A percentile compares a stretch with the other conserved stretches of the same genome.
Evolutionary conservation across 2,329 filamentous ascomycete genomes (phyloP).

Genomic region (Aureobasidium uvarum): DNA sequence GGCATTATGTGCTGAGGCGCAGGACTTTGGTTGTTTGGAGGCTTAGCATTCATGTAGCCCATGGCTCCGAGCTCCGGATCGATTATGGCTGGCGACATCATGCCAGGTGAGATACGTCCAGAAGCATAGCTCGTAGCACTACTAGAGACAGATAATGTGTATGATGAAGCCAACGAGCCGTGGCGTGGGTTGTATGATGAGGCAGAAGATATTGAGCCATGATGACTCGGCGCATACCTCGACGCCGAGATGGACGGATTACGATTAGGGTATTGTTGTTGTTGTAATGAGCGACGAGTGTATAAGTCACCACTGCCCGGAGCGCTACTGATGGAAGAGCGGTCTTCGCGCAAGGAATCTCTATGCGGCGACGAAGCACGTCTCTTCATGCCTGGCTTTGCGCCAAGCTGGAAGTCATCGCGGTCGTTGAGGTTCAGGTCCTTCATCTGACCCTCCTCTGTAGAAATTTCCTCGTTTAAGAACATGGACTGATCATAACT

Average conservation of each 20-base stretch:
- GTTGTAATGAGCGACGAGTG: conserved; percentile 56
- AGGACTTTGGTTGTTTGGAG: conserved; percentile 44
- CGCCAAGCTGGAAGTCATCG: conserved; percentile 45
- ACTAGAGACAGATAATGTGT: conserved; percentile 58
- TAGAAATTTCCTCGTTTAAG: conserved; percentile 49
- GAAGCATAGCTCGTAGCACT: conserved; percentile 65
- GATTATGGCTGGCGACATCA: conserved; percentile 55
- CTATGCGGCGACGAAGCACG: conserved; percentile 63
- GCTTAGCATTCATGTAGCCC: conserved; percentile 53
- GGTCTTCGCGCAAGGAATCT: conserved; percentile 52
- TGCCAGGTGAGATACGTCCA: conserved; percentile 60
- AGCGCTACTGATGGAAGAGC: conserved; percentile 46
- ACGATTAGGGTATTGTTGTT: conserved; percentile 58
- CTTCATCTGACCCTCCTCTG: conserved; percentile 55
- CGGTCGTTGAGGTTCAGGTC: conserved; percentile 56
- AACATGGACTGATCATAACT: conserved; percentile 63
- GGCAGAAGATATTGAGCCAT: conserved; percentile 64
- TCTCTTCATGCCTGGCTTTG: conserved; percentile 60
- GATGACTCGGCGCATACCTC: conserved; percentile 53
- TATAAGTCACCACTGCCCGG: conserved; percentile 49
- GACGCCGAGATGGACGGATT: conserved; percentile 55
- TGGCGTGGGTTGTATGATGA: conserved; percentile 62
- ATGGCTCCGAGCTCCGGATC: conserved; percentile 56
- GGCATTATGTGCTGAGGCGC: conserved; percentile 42
- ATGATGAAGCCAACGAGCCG: conserved; percentile 62